Percentiles rank a stretch among this genome's conserved stretches.
Conservation (phyloP, 106 monocot species). For the Triglochin maritima region DNA sequence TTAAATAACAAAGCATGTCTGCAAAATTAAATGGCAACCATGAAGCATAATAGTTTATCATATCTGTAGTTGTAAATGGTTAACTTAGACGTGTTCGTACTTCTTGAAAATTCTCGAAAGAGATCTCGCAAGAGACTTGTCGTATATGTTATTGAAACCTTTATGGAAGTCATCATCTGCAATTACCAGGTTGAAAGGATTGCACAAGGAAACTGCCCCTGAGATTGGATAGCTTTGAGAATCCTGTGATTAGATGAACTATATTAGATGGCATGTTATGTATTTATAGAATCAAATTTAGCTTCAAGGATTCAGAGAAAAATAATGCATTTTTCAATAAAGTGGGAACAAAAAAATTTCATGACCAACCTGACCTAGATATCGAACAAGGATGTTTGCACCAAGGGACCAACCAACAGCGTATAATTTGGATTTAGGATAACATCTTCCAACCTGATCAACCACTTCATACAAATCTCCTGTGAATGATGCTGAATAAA, state of each 20-base stretch:
- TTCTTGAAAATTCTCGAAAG: slow-evolving; percentile 67
- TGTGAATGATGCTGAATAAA: slow-evolving; percentile 94
- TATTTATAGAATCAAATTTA: background rate
- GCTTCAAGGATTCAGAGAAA: background rate
- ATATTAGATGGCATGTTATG: background rate
- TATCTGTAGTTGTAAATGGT: too few species aligned
- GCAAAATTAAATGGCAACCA: background rate
- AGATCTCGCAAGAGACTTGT: slow-evolving; percentile 71
- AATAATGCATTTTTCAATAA: background rate
- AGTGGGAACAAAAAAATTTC: background rate
- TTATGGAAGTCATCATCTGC: slow-evolving; percentile 91
- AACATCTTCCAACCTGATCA: slow-evolving; percentile 38
- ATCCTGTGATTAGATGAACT: slow-evolving; percentile 36
- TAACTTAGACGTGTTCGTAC: slow-evolving; percentile 34
- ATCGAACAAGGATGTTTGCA: slow-evolving; percentile 79
- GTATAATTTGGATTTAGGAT: slow-evolving; percentile 65
- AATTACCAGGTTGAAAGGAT: slow-evolving; percentile 88
- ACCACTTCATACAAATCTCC: slow-evolving; percentile 72
- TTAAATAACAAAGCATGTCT: slow-evolving; percentile 87
- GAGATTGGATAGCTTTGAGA: slow-evolving; percentile 64
- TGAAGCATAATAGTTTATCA: too few species aligned
- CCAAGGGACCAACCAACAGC: slow-evolving; percentile 93
- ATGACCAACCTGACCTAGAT: slow-evolving; percentile 54
- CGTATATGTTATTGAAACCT: slow-evolving; percentile 87
- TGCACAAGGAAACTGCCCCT: slow-evolving; percentile 86